A percentile compares a stretch with the other conserved stretches of the same genome.
Conservation (phyloP, 163 green algal species). For the Smithsoniella earleae region DNA sequence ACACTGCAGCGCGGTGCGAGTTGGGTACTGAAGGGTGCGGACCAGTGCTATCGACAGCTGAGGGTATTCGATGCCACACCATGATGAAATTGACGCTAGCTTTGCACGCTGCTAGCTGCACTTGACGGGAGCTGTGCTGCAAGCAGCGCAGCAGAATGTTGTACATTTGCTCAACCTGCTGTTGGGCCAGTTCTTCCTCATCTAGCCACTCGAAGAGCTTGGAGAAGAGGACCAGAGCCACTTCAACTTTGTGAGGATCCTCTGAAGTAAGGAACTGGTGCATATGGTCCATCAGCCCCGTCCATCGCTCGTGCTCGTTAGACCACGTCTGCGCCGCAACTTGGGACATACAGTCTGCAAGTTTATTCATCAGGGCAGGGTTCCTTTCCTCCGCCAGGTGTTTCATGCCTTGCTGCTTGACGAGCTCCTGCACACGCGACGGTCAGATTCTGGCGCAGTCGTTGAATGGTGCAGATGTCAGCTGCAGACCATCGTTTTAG, state of each 20-base stretch:
- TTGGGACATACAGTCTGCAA: constrained; percentile 27
- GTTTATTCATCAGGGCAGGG: constrained; percentile 4
- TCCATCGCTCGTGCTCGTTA: neutral
- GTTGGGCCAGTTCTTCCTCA: neutral
- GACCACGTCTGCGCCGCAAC: constrained; percentile 9
- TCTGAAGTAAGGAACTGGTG: constrained; percentile 27
- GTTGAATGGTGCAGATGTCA: no score
- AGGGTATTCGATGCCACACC: neutral
- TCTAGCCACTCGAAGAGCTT: constrained; percentile 18
- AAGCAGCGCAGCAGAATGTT: constrained; percentile 20
- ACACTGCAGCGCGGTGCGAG: neutral
- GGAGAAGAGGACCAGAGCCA: constrained; percentile 6
- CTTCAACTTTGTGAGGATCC: neutral
- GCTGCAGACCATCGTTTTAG: no score
- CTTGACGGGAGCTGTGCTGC: neutral
- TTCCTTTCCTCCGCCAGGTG: constrained; percentile 22
- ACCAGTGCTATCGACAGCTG: no score
- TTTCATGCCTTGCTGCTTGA: constrained; percentile 26
- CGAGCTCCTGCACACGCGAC: constrained; percentile 22
- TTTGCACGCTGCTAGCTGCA: constrained; percentile 21
- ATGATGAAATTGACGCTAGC: constrained; percentile 18
- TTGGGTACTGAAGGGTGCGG: neutral
- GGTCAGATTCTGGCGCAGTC: no score
- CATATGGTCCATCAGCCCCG: neutral
- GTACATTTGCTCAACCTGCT: constrained; percentile 19